Percentiles rank a stretch among this genome's conserved stretches.
These are phyloP conservation scores for Brassica juncea DNA, from an alignment of 345 rosid genomes.

Conservation along the genomic window DNA sequence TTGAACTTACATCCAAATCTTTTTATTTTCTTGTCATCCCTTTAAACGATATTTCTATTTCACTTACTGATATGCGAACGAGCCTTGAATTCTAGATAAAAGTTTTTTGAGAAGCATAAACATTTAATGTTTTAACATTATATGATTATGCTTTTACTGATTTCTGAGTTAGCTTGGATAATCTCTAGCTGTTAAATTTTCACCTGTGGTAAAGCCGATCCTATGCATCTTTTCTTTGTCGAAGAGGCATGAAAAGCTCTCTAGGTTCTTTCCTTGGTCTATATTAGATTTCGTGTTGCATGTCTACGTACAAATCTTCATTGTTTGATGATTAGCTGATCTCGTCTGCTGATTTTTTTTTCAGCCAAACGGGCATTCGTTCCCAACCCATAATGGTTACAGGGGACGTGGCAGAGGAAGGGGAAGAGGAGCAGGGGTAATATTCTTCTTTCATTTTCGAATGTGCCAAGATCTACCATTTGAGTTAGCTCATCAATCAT, in stretches of 20 bases:
- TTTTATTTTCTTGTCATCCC: neutral
- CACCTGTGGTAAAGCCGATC: neutral
- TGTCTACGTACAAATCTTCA: neutral
- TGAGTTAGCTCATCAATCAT: neutral
- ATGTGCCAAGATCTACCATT: neutral
- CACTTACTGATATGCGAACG: neutral
- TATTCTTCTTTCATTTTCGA: slow-evolving; percentile 20
- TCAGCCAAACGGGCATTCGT: slow-evolving; percentile 71
- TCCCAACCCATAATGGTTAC: slow-evolving; percentile 55
- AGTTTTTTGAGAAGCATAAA: neutral
- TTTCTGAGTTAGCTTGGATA: slow-evolving; percentile 7
- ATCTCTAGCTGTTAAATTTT: neutral
- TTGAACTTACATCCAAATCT: neutral
- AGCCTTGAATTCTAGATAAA: slow-evolving; percentile 1
- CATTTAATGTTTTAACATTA: neutral
- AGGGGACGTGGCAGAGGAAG: slow-evolving; percentile 83
- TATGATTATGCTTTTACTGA: slow-evolving; percentile 15
- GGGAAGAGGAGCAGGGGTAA: slow-evolving; percentile 93
- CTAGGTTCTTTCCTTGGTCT: slow-evolving; percentile 6
- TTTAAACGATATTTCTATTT: neutral
- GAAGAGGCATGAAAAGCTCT: neutral
- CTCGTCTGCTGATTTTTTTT: neutral
- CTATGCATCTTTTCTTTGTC: neutral
- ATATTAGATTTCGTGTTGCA: neutral
- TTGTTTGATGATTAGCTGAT: slow-evolving; percentile 19